phyloP scores from a whole-genome alignment of 2,329 filamentous ascomycete species.

The Clonostachys chloroleuca region DNA sequence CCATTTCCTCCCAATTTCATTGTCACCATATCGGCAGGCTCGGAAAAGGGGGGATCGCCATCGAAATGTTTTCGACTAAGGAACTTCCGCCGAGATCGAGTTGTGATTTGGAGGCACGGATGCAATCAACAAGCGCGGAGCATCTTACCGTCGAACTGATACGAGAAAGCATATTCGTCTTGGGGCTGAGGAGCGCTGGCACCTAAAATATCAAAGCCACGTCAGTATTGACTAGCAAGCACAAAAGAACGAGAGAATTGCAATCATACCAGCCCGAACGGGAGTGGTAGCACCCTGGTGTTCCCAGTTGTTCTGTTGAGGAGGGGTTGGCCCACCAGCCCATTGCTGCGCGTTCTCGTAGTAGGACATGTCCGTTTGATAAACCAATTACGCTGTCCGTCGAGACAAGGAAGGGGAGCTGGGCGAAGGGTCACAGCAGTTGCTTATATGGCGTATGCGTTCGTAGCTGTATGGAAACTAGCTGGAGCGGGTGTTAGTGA shows the following conservation, averaged over 20 bases:
- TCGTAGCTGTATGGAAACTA: too few species aligned
- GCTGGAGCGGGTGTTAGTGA: too few species aligned
- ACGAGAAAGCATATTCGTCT: constrained; percentile 78
- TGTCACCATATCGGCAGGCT: too few species aligned
- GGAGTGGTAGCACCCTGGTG: constrained; percentile 35
- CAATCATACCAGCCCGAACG: constrained; percentile 28
- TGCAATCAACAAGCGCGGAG: not conserved
- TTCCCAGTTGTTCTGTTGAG: constrained; percentile 36
- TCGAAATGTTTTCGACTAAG: too few species aligned
- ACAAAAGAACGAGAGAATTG: not conserved
- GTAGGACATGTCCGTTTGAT: constrained; percentile 30
- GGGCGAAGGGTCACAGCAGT: not conserved
- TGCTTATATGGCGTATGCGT: not conserved
- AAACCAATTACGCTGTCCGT: not conserved
- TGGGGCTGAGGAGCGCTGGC: constrained; percentile 70
- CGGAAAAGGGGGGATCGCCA: too few species aligned
- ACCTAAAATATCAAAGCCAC: constrained; percentile 39
- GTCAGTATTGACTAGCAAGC: not conserved
- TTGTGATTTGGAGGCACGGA: too few species aligned
- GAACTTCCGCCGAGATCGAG: too few species aligned
- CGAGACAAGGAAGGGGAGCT: not conserved
- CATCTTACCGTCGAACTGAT: constrained; percentile 81
- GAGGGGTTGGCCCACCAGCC: constrained; percentile 18
- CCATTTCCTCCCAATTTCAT: too few species aligned
- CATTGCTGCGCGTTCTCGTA: constrained; percentile 37